phyloP scores from a whole-genome alignment of 2,329 filamentous ascomycete genomes.

The Nigrospora sphaerica region DNA sequence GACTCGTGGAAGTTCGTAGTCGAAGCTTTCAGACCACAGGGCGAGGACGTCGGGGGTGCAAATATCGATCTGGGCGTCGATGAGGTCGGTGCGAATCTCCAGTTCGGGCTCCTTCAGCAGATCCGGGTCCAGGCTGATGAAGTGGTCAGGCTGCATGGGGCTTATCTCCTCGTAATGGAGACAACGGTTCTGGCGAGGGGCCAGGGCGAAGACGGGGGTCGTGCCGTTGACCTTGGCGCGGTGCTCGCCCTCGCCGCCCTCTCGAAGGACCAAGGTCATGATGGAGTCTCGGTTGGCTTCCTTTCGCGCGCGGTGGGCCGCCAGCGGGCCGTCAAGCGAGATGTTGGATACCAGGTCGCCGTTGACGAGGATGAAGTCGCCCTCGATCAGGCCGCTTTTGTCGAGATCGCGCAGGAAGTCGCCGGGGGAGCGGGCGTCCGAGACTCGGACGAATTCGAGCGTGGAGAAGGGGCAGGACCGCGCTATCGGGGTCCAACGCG shows the following conservation, averaged over 20 bases:
- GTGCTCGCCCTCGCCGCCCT: constrained; percentile 63
- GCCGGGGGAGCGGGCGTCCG: constrained; percentile 76
- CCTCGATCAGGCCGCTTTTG: constrained; percentile 72
- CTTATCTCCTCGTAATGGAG: constrained; percentile 92
- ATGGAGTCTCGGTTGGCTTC: constrained; percentile 87
- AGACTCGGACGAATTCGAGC: constrained; percentile 78
- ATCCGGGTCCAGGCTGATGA: constrained; percentile 68
- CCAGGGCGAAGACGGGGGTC: constrained; percentile 79
- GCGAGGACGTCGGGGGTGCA: constrained; percentile 94
- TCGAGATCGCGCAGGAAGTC: constrained; percentile 95
- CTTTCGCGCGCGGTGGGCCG: constrained; percentile 72
- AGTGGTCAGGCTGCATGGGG: constrained; percentile 56
- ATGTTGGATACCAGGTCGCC: constrained; percentile 90
- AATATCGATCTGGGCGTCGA: constrained; percentile 94
- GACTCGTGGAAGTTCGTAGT: constrained; percentile 83
- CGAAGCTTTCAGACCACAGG: constrained; percentile 95
- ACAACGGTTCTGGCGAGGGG: constrained; percentile 71
- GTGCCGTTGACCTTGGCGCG: constrained; percentile 70
- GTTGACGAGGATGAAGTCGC: constrained; percentile 89
- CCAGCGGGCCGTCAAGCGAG: constrained; percentile 70
- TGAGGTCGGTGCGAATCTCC: constrained; percentile 77
- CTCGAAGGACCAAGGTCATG: constrained; percentile 90
- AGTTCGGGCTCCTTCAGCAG: constrained; percentile 69
- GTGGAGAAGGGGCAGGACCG: constrained; percentile 61
- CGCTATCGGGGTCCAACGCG: constrained; percentile 59